Percentiles rank a stretch among this genome's conserved stretches.
Evolutionary conservation across 495 filamentous ascomycete species (phyloP).

Genomic region (Hypoxylon cercidicola): DNA sequence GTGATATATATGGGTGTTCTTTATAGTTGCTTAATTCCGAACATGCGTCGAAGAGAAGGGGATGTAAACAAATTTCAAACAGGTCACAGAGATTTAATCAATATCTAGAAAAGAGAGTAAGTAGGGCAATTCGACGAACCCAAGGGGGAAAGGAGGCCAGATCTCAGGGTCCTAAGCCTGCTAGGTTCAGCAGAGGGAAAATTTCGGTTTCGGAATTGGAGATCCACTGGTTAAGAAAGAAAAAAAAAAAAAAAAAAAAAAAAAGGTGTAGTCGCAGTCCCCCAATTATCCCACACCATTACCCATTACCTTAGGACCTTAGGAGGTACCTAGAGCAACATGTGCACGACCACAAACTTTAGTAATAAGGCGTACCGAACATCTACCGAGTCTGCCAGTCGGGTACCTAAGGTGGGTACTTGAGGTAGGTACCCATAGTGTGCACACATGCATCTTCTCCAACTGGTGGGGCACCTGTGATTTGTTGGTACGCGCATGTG

Average conservation of each 20-base stretch:
- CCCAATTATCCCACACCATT: too few species aligned
- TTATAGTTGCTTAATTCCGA: constrained; percentile 14
- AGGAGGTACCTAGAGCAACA: too few species aligned
- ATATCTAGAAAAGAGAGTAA: constrained; percentile 30
- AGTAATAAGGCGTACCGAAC: constrained; percentile 8
- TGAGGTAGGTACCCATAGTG: too few species aligned
- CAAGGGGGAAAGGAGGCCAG: constrained; percentile 44
- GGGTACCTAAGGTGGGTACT: not conserved
- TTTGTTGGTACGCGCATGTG: not conserved
- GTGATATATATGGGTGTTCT: not conserved
- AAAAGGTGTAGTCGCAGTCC: too few species aligned
- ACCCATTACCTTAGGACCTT: too few species aligned
- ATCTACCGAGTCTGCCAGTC: constrained; percentile 23
- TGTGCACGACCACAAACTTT: too few species aligned
- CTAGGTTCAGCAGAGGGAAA: constrained; percentile 35
- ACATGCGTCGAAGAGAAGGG: constrained; percentile 33
- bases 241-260: constrained; percentile 17
- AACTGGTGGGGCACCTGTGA: not conserved
- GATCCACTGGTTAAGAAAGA: constrained; percentile 20
- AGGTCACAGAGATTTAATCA: constrained; percentile 28
- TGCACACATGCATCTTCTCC: not conserved
- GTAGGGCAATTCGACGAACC: constrained; percentile 19
- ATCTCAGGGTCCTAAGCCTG: constrained; percentile 44
- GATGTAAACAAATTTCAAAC: constrained; percentile 33
- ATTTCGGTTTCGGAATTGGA: constrained; percentile 37